A percentile compares a stretch with the other conserved stretches of the same genome.
Conservation (phyloP, 2,329 filamentous ascomycete species). For the Botryotinia narcissicola region DNA sequence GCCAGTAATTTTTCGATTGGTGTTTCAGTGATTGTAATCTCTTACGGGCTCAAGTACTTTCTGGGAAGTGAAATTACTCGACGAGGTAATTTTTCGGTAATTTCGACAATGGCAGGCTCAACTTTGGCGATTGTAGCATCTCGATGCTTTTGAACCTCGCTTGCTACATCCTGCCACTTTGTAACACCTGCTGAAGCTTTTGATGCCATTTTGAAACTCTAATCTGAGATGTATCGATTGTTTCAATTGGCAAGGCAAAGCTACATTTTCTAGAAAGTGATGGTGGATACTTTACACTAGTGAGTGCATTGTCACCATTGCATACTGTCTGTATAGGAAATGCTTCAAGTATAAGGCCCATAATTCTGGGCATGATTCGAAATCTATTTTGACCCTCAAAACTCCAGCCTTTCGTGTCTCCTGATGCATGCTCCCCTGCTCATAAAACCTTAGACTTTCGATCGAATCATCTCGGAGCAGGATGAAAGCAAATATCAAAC, state of each 20-base stretch:
- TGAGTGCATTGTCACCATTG: background rate
- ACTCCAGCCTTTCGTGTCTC: background rate
- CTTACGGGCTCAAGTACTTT: background rate
- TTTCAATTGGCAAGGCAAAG: background rate
- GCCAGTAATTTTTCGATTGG: conserved; percentile 27
- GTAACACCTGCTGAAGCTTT: background rate
- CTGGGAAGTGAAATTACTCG: background rate
- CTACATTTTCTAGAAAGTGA: background rate
- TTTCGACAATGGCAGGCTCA: background rate
- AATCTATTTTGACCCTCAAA: background rate
- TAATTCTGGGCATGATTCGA: background rate
- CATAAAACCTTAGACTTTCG: too few species aligned
- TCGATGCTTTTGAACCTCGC: background rate
- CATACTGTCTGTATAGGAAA: background rate
- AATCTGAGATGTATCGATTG: background rate
- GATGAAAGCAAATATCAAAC: background rate
- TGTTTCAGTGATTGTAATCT: conserved; percentile 32
- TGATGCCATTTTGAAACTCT: background rate
- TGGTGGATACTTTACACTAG: background rate
- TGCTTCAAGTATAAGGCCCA: background rate
- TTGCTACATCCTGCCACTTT: background rate
- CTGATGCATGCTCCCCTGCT: too few species aligned
- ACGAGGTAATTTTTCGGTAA: background rate
- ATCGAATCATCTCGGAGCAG: background rate
- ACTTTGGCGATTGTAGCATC: background rate